Base-by-base conservation (phyloP, 2,329 filamentous ascomycete genomes). In the Gliomastix tumulicola region DNA sequence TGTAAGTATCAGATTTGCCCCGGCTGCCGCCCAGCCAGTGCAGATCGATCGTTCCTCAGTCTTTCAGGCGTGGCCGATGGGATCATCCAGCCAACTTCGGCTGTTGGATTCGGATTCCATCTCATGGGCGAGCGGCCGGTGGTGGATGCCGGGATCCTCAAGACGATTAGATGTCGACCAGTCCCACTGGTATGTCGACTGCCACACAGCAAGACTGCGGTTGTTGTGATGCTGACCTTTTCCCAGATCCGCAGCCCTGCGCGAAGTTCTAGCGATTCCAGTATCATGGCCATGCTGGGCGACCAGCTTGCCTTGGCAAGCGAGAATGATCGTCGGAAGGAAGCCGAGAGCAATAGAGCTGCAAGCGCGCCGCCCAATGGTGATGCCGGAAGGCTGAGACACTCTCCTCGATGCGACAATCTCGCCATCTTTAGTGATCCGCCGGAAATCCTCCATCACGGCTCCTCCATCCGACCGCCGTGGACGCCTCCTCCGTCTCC, bases 51-150 rank as follows among this genome's bases (percentile, higher is more conserved):
- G 2, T 73, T 57, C 40, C 51, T 78, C 17, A 71, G 68, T 44
- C 54, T 79, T 15, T 52, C 73, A 41, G 68, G 62, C 5, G 56
- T 79, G 17, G 50, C 58, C n/a, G 52, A 68, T 17, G 71, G 63
- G 7, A 68, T 76, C 33, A 55, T 76, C 4, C 63, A 65, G 1
- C 60, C 71, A 6, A 68, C 64, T 5, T 68, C 65, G 5, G 68
- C 67, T 7, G 56, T 61, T 3, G 74, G 71, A 2, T 78, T 65
- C 44, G 68, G 74, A 12, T 79, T 79, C 41, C 63, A 71, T 34
- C 46, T 59, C 6, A 35, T 60, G 22, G 49, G 62, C 19, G 48
- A 51, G 7, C 55, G 71, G n/a, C 74, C 72, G 2, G 40, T 71
- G 5, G 50, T 59, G 11, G 51, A 69, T 40, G 60, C 56, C 12